Base-by-base conservation (phyloP, 1,284 basidiomycete species). In the Stereum hirsutum region DNA sequence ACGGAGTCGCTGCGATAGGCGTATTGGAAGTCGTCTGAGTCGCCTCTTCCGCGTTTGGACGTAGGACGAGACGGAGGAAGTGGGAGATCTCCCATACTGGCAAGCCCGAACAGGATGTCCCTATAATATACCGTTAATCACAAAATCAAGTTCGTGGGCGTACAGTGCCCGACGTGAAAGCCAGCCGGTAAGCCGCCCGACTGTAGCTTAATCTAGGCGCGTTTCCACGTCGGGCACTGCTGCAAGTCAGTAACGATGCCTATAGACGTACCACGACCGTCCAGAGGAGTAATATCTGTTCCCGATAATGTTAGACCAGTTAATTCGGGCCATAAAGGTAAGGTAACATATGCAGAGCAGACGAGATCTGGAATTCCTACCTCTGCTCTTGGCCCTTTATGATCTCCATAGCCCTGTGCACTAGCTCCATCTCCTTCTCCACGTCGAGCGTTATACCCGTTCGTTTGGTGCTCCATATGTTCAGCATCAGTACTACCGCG, bases 401-500 rank as follows among this genome's bases (percentile, higher is more conserved):
- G 17, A 75, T 74, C 25, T 72, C 64, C 65, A 88, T 75, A 52
- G 83, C 85, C 52, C 77, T 79, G 49, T 78, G 68, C 23, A 89
- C 80, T 52, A 89, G 84, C 36, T 65, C 66, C 68, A 86, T 75
- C 52, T 84, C 78, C 50, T 75, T 74, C 40, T 70, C 69, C 1
- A 74, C 65, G 46, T 84, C 77, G 1, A 62, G 64, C 11, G 65
- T 62, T 17, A 72, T 59, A 1, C 77, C 75, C 14, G 75, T 71
- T 40, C 73, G 69, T 54, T 75, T 79, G 14, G 76, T 77, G 12
- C 79, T 78, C 75, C 86, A 89, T 15, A 88, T 78, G 50, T 78
- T 82, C 49, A 89, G 65, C 41, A 89, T 61, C 4, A 89, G 65
- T 15, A 88, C 76, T 43, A 86, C 72, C 0, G 73, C 80, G 0